phyloP scores from a whole-genome alignment of 306 rosid genomes.

The Psophocarpus tetragonolobus region DNA sequence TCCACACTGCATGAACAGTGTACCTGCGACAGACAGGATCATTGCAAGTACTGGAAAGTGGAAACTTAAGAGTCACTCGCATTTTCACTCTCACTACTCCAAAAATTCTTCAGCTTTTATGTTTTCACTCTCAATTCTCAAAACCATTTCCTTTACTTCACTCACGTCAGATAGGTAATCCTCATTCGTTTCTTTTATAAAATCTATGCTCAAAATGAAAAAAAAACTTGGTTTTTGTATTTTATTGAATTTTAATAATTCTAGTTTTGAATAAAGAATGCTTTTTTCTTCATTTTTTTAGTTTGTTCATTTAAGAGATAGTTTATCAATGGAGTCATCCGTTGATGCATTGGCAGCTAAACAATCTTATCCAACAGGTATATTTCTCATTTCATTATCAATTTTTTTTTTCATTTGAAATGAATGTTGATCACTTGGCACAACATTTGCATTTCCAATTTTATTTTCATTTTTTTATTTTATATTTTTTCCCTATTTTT shows the following conservation, averaged over 20 bases:
- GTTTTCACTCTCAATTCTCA: background rate
- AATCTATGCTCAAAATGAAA: background rate
- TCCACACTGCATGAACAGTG: background rate
- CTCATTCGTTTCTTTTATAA: background rate
- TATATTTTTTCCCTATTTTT: background rate
- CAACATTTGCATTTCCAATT: background rate
- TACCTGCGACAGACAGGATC: background rate
- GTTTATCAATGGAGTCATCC: slow-evolving; percentile 45
- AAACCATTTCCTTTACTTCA: background rate
- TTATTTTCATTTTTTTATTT: background rate
- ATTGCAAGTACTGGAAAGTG: background rate
- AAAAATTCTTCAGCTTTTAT: background rate
- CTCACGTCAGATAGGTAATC: background rate
- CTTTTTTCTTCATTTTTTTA: background rate
- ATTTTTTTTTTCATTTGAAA: background rate
- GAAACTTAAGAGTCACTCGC: background rate
- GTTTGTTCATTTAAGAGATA: slow-evolving; percentile 6
- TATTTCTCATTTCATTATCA: background rate
- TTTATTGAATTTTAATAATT: background rate
- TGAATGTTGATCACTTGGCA: background rate
- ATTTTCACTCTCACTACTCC: background rate
- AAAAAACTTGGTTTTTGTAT: background rate
- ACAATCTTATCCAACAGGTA: slow-evolving; percentile 30
- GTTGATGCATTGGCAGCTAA: slow-evolving; percentile 34
- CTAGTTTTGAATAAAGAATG: background rate